Evolutionary conservation across 306 rosid species (phyloP).

Genomic region (Cicer yamashitae): DNA sequence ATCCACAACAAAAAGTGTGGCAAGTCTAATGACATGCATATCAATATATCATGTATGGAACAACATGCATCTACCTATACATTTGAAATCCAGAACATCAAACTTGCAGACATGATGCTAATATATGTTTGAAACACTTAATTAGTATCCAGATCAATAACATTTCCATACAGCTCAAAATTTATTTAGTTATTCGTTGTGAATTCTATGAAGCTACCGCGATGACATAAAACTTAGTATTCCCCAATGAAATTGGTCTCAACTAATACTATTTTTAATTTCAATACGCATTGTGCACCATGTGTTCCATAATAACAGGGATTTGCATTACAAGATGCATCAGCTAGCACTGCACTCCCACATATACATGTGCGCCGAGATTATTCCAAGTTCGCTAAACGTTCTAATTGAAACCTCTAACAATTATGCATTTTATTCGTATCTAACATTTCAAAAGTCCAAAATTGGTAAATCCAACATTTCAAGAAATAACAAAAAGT

Average conservation of each 20-base stretch:
- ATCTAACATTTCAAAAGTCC: too few relatives aligned
- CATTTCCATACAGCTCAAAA: neutral
- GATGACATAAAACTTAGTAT: neutral
- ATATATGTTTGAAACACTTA: neutral
- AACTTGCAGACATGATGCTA: slow-evolving; percentile 26
- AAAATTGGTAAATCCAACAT: slow-evolving; percentile 38
- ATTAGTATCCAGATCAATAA: slow-evolving; percentile 4
- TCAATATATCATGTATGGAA: neutral
- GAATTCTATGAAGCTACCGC: slow-evolving; percentile 12
- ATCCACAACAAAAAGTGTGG: slow-evolving; percentile 7
- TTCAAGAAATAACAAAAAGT: slow-evolving; percentile 36
- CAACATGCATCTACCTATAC: slow-evolving; percentile 26
- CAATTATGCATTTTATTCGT: too few relatives aligned
- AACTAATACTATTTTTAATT: neutral
- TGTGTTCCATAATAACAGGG: slow-evolving; percentile 9
- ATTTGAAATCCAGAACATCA: slow-evolving; percentile 18
- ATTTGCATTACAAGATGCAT: slow-evolving; percentile 24
- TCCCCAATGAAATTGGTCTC: neutral
- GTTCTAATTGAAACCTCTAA: too few relatives aligned
- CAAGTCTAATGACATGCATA: slow-evolving; percentile 36
- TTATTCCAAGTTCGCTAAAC: too few relatives aligned
- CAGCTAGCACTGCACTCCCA: neutral
- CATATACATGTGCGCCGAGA: too few relatives aligned
- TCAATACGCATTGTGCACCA: slow-evolving; percentile 6
- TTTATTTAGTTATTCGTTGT: neutral